phyloP scores from a whole-genome alignment of 2,329 filamentous ascomycete genomes.

The Phoma sp. region DNA sequence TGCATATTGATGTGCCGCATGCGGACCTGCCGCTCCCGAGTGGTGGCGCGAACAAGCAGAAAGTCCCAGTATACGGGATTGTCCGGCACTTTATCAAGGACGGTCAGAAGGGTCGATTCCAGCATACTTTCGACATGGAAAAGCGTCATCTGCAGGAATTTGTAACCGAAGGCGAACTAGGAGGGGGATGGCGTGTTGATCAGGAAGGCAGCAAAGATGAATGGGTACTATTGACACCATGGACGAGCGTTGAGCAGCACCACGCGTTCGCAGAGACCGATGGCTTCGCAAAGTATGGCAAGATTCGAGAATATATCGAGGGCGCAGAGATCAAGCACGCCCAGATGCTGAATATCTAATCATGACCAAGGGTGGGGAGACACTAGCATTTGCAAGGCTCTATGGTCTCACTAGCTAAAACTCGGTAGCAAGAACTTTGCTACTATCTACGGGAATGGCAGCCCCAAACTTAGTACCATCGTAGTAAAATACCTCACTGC shows the following conservation, averaged over 20 bases:
- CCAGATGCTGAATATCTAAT: slow-evolving; percentile 24
- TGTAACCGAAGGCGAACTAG: slow-evolving; percentile 36
- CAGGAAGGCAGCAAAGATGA: slow-evolving; percentile 46
- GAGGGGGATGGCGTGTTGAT: slow-evolving; percentile 52
- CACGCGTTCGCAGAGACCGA: slow-evolving; percentile 42
- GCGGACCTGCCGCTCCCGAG: slow-evolving; percentile 35
- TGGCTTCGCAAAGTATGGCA: slow-evolving; percentile 37
- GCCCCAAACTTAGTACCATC: too few species aligned
- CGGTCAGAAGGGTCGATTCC: slow-evolving; percentile 33
- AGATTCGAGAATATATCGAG: slow-evolving; percentile 24
- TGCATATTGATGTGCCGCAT: slow-evolving; percentile 52
- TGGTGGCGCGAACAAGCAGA: not conserved
- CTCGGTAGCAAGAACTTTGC: not conserved
- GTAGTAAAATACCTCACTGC: too few species aligned
- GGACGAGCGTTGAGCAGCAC: slow-evolving; percentile 48
- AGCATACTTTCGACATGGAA: slow-evolving; percentile 30
- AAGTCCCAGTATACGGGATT: slow-evolving; percentile 37
- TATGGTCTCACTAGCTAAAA: not conserved
- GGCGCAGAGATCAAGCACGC: slow-evolving; percentile 37
- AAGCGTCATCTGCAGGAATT: slow-evolving; percentile 34
- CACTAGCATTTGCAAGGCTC: too few species aligned
- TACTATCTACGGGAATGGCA: too few species aligned
- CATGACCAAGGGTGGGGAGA: not conserved
- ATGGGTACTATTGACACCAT: slow-evolving; percentile 52
- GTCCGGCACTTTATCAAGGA: slow-evolving; percentile 43